Evolutionary conservation across 2,329 filamentous ascomycete genomes (phyloP).

Genomic region (Pseudogymnoascus sp.): DNA sequence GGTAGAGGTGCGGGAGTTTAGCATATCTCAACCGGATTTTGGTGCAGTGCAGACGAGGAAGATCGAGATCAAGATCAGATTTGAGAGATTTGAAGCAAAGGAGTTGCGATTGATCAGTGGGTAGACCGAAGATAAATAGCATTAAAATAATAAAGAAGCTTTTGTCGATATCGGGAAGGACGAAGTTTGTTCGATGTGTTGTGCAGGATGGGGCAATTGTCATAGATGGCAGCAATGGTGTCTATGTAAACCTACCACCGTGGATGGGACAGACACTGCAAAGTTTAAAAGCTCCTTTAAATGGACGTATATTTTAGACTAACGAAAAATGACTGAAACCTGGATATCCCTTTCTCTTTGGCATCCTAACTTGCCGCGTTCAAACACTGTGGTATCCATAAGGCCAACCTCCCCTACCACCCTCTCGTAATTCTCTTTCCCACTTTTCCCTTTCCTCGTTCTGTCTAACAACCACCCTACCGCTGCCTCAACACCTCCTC

Average conservation of each 20-base stretch:
- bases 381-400: not conserved
- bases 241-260: not conserved
- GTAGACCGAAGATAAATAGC: not conserved
- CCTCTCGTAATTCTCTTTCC: no score
- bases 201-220: no score
- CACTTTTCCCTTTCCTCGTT: no score
- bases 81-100: not conserved
- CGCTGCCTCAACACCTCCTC: slow-evolving; percentile 58
- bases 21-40: not conserved
- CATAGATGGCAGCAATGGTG: no score
- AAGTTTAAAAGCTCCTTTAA: not conserved
- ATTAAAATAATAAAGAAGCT: not conserved
- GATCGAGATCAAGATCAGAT: not conserved
- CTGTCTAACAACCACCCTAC: slow-evolving; percentile 28
- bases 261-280: not conserved
- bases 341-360: slow-evolving; percentile 2
- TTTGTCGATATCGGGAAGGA: not conserved
- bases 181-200: not conserved
- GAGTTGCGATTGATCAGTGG: not conserved
- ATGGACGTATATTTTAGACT: not conserved
- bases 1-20: not conserved
- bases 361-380: not conserved
- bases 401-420: not conserved
- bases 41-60: not conserved
- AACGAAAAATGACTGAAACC: not conserved